A percentile compares a stretch with the other conserved stretches of the same genome.
phyloP scores from a whole-genome alignment of 768 basidiomycete genomes.

The Xerocomus spinulosus region DNA sequence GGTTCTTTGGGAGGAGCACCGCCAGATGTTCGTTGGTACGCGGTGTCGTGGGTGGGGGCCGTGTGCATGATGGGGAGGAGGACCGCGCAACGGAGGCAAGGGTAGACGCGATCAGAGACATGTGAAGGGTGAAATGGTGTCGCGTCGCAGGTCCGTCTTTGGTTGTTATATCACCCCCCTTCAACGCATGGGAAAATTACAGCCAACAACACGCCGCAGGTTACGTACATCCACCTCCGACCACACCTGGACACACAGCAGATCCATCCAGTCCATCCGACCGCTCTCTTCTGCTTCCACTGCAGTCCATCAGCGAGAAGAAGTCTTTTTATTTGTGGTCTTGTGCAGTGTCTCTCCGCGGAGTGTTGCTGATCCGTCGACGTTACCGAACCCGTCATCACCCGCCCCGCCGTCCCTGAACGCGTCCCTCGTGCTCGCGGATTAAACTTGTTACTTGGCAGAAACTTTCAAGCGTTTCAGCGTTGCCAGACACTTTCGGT shows the following conservation, averaged over 20 bases:
- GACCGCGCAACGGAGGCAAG: no score
- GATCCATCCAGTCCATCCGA: neutral
- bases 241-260: neutral
- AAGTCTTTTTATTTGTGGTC: no score
- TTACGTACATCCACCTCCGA: constrained; percentile 14
- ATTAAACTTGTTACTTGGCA: neutral
- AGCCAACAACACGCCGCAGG: constrained; percentile 2
- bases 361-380: constrained; percentile 15
- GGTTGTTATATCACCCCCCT: constrained; percentile 27
- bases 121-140: constrained; percentile 13
- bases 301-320: no score
- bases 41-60: constrained; percentile 17
- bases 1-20: constrained; percentile 59
- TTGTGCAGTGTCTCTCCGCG: no score
- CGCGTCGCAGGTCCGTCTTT: neutral
- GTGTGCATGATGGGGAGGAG: constrained; percentile 12
- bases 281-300: no score
- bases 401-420: constrained; percentile 23
- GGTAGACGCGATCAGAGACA: constrained; percentile 28
- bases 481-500: neutral
- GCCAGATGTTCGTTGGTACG: constrained; percentile 69
- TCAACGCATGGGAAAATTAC: constrained; percentile 25
- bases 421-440: constrained; percentile 14
- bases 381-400: constrained; percentile 12
- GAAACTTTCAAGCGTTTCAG: constrained; percentile 12